Percentiles rank a stretch among this genome's conserved stretches.
Evolutionary conservation across 202 grass and related monocot species (phyloP).

Genomic region (Setaria italica): DNA sequence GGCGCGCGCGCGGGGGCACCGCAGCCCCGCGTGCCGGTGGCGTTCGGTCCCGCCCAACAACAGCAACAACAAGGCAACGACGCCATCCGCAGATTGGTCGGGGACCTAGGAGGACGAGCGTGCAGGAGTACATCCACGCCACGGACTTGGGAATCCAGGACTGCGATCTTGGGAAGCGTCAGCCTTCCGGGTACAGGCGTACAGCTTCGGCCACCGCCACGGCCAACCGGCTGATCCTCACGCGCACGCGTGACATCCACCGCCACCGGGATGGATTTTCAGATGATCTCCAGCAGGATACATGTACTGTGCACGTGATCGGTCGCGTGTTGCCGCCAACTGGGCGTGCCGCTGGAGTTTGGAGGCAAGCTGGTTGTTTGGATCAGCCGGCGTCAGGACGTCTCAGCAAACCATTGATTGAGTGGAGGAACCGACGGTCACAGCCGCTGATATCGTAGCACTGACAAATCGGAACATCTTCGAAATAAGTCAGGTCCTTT

Average conservation of each 20-base stretch:
- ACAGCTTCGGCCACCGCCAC: not conserved
- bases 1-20: not conserved
- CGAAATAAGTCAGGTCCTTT: not conserved
- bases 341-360: not conserved
- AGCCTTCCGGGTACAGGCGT: not conserved
- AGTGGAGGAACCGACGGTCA: too few relatives aligned
- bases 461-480: not conserved
- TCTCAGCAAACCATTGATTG: not conserved
- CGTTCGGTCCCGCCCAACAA: not conserved
- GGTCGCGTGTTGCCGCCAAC: not conserved
- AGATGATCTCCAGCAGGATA: not conserved
- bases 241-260: not conserved
- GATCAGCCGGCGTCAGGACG: not conserved
- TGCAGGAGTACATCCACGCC: not conserved
- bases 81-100: too few relatives aligned
- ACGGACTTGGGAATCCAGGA: not conserved
- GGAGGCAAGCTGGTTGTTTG: not conserved
- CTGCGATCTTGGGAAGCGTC: not conserved
- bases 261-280: not conserved
- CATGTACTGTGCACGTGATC: not conserved
- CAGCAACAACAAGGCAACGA: not conserved
- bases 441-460: not conserved
- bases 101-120: not conserved
- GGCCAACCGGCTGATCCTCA: constrained; percentile 9
- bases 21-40: constrained; percentile 9